A percentile compares a stretch with the other conserved stretches of the same genome.
phyloP scores from a whole-genome alignment of 495 filamentous ascomycete genomes.

The Thermothielavioides terrestris region DNA sequence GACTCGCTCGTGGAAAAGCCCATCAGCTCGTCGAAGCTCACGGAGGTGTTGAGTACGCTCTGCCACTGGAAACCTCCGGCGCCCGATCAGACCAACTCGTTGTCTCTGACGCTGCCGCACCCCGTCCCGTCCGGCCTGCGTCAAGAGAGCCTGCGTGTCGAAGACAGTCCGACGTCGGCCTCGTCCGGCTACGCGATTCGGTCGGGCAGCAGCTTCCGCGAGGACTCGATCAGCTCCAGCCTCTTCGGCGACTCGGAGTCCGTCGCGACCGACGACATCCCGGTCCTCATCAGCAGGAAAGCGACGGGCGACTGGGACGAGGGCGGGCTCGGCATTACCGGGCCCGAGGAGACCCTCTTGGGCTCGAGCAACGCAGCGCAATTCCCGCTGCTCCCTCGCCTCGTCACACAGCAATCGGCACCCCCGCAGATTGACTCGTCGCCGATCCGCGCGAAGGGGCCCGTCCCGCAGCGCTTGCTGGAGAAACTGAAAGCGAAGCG shows the following conservation, averaged over 20 bases:
- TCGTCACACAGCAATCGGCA: constrained; percentile 58
- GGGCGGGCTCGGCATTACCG: constrained; percentile 62
- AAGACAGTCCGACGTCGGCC: constrained; percentile 77
- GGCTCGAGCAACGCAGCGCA: constrained; percentile 25
- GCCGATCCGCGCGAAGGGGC: constrained; percentile 34
- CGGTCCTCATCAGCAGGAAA: constrained; percentile 63
- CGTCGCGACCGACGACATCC: constrained; percentile 66
- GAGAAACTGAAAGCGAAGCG: constrained; percentile 72
- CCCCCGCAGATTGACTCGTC: constrained; percentile 52
- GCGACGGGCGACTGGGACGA: constrained; percentile 64
- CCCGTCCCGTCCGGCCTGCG: constrained; percentile 56
- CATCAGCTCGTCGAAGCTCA: constrained; percentile 78
- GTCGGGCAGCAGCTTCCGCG: constrained; percentile 66
- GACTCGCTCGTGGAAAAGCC: constrained; percentile 93
- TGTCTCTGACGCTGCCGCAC: constrained; percentile 35
- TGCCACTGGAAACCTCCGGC: constrained; percentile 88
- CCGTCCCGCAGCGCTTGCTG: constrained; percentile 55
- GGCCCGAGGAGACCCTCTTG: constrained; percentile 32
- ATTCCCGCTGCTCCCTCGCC: constrained; percentile 36
- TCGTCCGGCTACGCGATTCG: constrained; percentile 64
- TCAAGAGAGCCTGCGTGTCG: constrained; percentile 50
- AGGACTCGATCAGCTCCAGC: constrained; percentile 80
- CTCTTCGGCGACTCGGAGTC: constrained; percentile 79
- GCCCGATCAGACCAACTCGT: constrained; percentile 35
- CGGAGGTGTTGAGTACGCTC: constrained; percentile 71